Conservation (phyloP, 2,329 filamentous ascomycete species). For the Pleomassaria siparia region DNA sequence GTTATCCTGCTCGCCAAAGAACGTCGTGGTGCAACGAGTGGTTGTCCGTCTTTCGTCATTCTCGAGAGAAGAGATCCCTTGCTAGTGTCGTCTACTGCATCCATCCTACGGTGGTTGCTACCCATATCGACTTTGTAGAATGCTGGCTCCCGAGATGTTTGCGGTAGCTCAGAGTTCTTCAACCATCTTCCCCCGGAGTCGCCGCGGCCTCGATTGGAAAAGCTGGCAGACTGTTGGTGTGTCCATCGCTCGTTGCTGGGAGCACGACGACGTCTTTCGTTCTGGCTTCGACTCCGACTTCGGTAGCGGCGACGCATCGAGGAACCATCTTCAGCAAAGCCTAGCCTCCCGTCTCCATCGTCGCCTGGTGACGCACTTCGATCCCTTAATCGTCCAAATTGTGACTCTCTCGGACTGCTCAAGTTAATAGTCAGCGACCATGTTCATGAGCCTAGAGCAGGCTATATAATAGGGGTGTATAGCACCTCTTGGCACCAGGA, state of each 20-base stretch:
- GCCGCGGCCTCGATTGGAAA: not conserved
- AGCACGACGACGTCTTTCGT: slow-evolving; percentile 9
- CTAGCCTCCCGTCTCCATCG: slow-evolving; percentile 50
- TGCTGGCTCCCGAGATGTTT: slow-evolving; percentile 30
- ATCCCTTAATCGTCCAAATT: slow-evolving; percentile 55
- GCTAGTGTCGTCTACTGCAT: slow-evolving; percentile 43
- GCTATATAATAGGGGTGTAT: not conserved
- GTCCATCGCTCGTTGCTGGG: slow-evolving; percentile 32
- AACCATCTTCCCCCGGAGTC: slow-evolving; percentile 30
- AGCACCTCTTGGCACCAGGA: slow-evolving; percentile 28
- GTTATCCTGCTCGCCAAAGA: slow-evolving; percentile 35
- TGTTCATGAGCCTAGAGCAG: not conserved
- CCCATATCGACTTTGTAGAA: slow-evolving; percentile 40
- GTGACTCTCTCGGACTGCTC: not conserved
- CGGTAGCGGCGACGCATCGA: slow-evolving; percentile 47
- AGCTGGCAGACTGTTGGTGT: slow-evolving; percentile 25
- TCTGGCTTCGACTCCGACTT: slow-evolving; percentile 40
- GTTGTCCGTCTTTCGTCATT: slow-evolving; percentile 40
- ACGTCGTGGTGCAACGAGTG: slow-evolving; percentile 23
- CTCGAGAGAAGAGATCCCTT: slow-evolving; percentile 27
- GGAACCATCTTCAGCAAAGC: slow-evolving; percentile 51
- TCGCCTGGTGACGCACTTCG: slow-evolving; percentile 61
- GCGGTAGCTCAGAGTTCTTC: slow-evolving; percentile 26
- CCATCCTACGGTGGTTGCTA: slow-evolving; percentile 49
- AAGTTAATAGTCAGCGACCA: not conserved